Evolutionary conservation across 371 early-diverging fungal species (phyloP), one percentile per base, ranked within the genome.

Genomic region (Umbelopsis sp.): DNA sequence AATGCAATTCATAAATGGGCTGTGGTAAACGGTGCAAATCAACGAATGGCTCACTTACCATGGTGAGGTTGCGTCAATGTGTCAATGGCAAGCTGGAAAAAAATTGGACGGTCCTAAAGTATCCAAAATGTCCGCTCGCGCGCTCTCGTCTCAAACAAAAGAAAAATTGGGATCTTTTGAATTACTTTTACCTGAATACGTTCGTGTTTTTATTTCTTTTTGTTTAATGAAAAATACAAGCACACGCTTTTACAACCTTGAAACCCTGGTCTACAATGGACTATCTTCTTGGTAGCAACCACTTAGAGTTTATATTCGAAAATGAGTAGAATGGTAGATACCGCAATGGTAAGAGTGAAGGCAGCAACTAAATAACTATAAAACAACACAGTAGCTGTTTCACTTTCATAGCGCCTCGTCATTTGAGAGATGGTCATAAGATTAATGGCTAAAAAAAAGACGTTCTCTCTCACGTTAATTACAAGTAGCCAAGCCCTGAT

Each of bases 351-450:
- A 6, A 63, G 24, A 9, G 67, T n/a, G 29, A 67, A 67, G 4
- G 63, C 63, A 11, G 50, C 52, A 7, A 41, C 67, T 24, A 62
- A 8, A 44, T 70, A 70, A 10, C 63, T 50, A 63, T 70, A 70
- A 50, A 67, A 62, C 46, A 70, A 63, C 22, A 70, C 62, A n/a
- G 67, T 50, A 9, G 67, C 67, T 16, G 63, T 66, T 48, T 70
- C 71, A 10, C 63, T 67, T 32, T 65, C 65, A 65, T 46, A 65
- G 3, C 48, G 45, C 7, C 35, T 22, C 4, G 44, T 67, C 29
- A 70, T 25, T 50, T 70, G 71, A 20, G 67, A 22, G 6, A 70
- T 57, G 14, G 66, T 70, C 48, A 70, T 70, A 37, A 52, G 50
- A 63, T 63, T 70, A 37, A 70, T 63, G 16, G 71, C 57, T 57